Base-by-base conservation (phyloP, 2,329 filamentous ascomycete species). In the Cercospora zeina region DNA sequence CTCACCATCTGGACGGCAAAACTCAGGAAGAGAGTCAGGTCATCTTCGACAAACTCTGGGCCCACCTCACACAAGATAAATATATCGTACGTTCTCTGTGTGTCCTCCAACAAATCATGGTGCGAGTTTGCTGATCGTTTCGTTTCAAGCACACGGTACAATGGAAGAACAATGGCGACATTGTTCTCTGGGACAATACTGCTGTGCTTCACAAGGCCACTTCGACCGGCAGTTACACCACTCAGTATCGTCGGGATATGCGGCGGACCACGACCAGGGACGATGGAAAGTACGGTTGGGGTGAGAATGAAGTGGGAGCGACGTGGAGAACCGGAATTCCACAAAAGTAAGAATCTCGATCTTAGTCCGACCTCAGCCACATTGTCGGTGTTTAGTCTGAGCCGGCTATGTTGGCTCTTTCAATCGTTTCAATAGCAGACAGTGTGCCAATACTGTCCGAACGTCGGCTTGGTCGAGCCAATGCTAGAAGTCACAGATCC, bases 121-220 rank as follows among this genome's bases (percentile, higher is more conserved):
- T 7, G 39, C 16, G 10, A 10, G 4, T 8, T 19, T 6, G 11
- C 42, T 45, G 11, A 45, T 11, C 10, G 5, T 11, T 11, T 45
- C 42, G n/a, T n/a, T 13, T 45, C 19, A 11, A 45, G 42, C 42
- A 45, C 42, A 45, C 42, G 10, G 42, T 45, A 24, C 42, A 45
- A 16, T 87, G 83, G 83, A 65, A 79, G 30, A 69, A 78, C 7
- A 68, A 73, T 0, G 78, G 81, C 0, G 84, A 86, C 68, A 51
- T 86, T 60, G 70, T 86, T 14, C 77, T 84, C 16, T 87, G 85
- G 84, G 84, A 87, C 67, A 87, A 87, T 69, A 81, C 81, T 0
- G 79, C 77, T 54, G 80, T 82, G 14, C 78, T 86, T 77, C 84
- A 87, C 71, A 73, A 83, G 5, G 81, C 82, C 0, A 78, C 76